Evolutionary conservation across 495 filamentous ascomycete genomes (phyloP).

Genomic region (Aspergillus steynii): DNA sequence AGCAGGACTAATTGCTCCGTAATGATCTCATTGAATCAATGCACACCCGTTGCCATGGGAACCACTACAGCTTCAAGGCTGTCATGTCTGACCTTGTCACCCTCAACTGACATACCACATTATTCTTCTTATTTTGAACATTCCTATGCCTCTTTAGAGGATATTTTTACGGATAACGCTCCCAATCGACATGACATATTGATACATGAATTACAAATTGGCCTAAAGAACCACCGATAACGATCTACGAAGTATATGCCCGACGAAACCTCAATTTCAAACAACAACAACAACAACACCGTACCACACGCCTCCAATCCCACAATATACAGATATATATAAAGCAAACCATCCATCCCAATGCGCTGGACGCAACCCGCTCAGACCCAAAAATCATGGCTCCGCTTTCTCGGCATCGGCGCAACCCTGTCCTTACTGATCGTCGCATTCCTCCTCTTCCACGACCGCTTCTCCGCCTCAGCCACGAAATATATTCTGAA

Average conservation of each 20-base stretch:
- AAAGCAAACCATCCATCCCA: conserved; percentile 2
- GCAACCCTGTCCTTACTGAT: conserved; percentile 29
- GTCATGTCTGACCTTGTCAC: neutral
- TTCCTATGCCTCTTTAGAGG: neutral
- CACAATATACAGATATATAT: conserved; percentile 9
- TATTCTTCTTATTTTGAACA: neutral
- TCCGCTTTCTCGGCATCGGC: conserved; percentile 37
- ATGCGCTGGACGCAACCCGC: conserved; percentile 11
- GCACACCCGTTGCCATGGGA: conserved; percentile 18
- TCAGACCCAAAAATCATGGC: conserved; percentile 25
- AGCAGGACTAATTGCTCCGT: neutral
- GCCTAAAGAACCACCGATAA: neutral
- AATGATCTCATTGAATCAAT: neutral
- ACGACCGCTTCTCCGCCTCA: conserved; percentile 17
- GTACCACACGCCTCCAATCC: neutral
- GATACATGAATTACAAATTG: neutral
- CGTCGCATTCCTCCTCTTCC: conserved; percentile 35
- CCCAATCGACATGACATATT: neutral
- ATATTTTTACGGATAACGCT: neutral
- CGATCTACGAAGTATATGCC: neutral
- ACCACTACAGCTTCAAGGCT: neutral
- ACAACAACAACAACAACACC: neutral
- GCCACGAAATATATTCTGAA: conserved; percentile 28
- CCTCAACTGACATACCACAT: neutral
- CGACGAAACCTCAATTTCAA: neutral